Evolutionary conservation across 208 protist species (phyloP).

Genomic region (Trypanosoma avium): DNA sequence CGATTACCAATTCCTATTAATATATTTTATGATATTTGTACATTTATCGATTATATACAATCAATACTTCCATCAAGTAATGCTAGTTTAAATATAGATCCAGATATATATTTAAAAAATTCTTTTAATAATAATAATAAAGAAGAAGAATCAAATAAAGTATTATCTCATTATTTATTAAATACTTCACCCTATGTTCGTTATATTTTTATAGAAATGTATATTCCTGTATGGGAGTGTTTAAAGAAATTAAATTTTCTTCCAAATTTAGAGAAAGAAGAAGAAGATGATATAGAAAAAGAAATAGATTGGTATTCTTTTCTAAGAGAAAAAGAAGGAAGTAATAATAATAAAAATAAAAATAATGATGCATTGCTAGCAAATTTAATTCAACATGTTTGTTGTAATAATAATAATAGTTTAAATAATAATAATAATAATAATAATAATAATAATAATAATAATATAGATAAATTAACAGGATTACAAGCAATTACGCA

Average conservation of each 20-base stretch:
- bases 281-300: background rate
- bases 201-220: slow-evolving; percentile 36
- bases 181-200: slow-evolving; percentile 26
- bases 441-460: background rate
- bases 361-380: no score
- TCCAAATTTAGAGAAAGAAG: background rate
- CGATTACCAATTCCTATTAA: slow-evolving; percentile 15
- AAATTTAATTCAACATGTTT: no score
- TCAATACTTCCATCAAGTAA: slow-evolving; percentile 26
- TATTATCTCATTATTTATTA: background rate
- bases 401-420: background rate
- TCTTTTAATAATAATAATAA: background rate
- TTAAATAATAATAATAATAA: background rate
- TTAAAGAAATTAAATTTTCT: slow-evolving; percentile 26
- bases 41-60: slow-evolving; percentile 19
- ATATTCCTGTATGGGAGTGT: slow-evolving; percentile 49
- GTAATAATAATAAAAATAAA: background rate
- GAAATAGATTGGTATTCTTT: background rate
- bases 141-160: background rate
- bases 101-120: background rate
- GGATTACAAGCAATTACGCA: slow-evolving; percentile 33
- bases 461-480: background rate
- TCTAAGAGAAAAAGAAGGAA: background rate
- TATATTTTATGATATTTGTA: slow-evolving; percentile 14
- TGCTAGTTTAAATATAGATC: slow-evolving; percentile 3